phyloP scores from a whole-genome alignment of 1,284 basidiomycete genomes.

The Rhodotorula sp. region DNA sequence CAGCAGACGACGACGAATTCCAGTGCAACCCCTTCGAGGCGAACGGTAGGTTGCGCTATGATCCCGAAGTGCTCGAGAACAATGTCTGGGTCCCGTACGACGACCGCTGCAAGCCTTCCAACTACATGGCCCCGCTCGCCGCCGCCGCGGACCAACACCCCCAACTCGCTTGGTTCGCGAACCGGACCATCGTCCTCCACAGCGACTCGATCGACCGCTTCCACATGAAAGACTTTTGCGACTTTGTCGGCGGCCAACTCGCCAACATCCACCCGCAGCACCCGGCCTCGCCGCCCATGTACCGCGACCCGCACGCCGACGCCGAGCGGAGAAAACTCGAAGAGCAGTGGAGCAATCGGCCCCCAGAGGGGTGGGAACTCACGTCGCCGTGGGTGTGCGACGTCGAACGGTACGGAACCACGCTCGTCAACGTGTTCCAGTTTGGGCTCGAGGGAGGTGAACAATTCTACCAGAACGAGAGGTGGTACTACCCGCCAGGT shows the following conservation, averaged over 20 bases:
- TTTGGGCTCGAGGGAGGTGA: slow-evolving; percentile 37
- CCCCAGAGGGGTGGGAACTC: slow-evolving; percentile 32
- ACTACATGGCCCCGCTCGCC: slow-evolving; percentile 25
- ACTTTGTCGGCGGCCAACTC: slow-evolving; percentile 33
- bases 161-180: slow-evolving; percentile 34
- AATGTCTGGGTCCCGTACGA: slow-evolving; percentile 38
- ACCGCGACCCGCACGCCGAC: slow-evolving; percentile 10
- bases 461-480: slow-evolving; percentile 37
- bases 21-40: slow-evolving; percentile 36
- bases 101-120: slow-evolving; percentile 26
- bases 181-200: slow-evolving; percentile 39
- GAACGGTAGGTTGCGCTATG: slow-evolving; percentile 33
- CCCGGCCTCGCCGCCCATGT: slow-evolving; percentile 26
- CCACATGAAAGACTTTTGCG: slow-evolving; percentile 42
- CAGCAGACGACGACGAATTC: slow-evolving; percentile 14
- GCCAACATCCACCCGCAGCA: slow-evolving; percentile 27
- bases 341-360: slow-evolving; percentile 27
- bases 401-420: slow-evolving; percentile 35
- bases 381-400: slow-evolving; percentile 42
- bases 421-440: slow-evolving; percentile 39
- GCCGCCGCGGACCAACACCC: neutral
- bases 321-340: slow-evolving; percentile 18
- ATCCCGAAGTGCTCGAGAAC: slow-evolving; percentile 10
- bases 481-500: slow-evolving; percentile 42
- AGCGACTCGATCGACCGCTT: slow-evolving; percentile 44